Evolutionary conservation across 495 filamentous ascomycete species (phyloP).

Genomic region (Neurospora sp.): DNA sequence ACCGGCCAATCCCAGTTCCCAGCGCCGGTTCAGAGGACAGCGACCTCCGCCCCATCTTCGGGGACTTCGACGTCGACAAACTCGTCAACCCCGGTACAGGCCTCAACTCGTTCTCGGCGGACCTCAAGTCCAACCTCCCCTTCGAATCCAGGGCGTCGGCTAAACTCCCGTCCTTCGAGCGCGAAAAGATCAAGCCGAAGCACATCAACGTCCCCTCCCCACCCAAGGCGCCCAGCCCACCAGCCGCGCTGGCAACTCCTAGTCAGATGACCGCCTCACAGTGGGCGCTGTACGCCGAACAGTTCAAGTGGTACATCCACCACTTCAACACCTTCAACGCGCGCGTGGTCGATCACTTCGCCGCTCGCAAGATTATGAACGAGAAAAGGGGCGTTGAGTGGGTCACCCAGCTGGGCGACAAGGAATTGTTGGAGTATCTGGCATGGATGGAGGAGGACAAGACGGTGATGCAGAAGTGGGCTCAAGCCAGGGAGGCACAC

Average conservation of each 20-base stretch:
- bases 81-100: constrained; percentile 43
- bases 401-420: constrained; percentile 46
- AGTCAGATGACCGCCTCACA: constrained; percentile 31
- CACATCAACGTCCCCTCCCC: constrained; percentile 48
- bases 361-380: constrained; percentile 45
- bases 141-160: constrained; percentile 56
- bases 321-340: constrained; percentile 58
- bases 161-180: constrained; percentile 25
- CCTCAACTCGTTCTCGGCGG: constrained; percentile 50
- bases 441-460: constrained; percentile 54
- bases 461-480: constrained; percentile 53
- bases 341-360: constrained; percentile 58
- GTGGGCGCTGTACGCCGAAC: constrained; percentile 50
- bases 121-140: constrained; percentile 57
- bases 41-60: constrained; percentile 43
- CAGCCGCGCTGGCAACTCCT: constrained; percentile 23
- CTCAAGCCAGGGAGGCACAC: constrained; percentile 53
- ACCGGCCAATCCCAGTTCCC: constrained; percentile 7
- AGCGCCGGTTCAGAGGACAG: constrained; percentile 32
- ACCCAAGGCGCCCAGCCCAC: constrained; percentile 45
- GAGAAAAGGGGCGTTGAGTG: constrained; percentile 35
- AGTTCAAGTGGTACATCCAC: constrained; percentile 58
- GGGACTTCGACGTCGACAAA: constrained; percentile 54
- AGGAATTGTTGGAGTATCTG: constrained; percentile 42
- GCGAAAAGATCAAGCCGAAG: constrained; percentile 15